Base-by-base conservation (phyloP, 2,329 filamentous ascomycete species). In the Sphaerulina musiva region DNA sequence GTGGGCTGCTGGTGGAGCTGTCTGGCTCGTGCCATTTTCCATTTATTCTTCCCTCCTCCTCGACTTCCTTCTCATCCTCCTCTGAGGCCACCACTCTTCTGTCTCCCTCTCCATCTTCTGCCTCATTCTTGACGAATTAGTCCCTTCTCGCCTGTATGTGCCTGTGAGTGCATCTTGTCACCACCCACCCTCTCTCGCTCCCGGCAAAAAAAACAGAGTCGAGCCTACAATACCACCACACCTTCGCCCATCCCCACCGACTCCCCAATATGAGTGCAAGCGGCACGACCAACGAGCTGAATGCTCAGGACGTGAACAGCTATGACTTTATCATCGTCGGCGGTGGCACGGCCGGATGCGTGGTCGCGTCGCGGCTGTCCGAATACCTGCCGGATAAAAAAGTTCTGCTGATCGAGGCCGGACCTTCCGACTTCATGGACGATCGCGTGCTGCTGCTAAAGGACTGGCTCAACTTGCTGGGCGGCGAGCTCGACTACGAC, bases 401-500 rank as follows among this genome's bases (percentile, higher is more conserved):
- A 62, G 81, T 92, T 54, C 81, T 95, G 54, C 72, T 95, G 66
- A 87, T 95, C 70, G 90, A 95, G 76, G 90, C 85, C 61, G 90
- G 90, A 44, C 90, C 90, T 52, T 92, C 87, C 69, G 90, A 95
- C 72, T 93, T 85, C 73, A 87, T 87, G 77, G 87, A 95, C 71
- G 86, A 93, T 71, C 83, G 88, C 53, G 90, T 95, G 44, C 80
- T 95, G 48, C 84, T 92, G 64, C 80, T 95, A 63, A 89, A 89
- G 68, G 84, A 95, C 73, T 95, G 90, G 90, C 78, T 95, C 60
- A 83, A 80, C 60, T 78, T 95, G 48, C 82, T 95, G 29, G 90
- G 90, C 60, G 88, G 89, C 67, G 84, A 95, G 68, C 80, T 95
- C 57, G 90, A 95, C 74, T 95, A 92, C 72, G 89, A 95, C 73